A percentile compares a stretch with the other conserved stretches of the same genome.
phyloP scores from a whole-genome alignment of 257 asterid genomes.

The Solanum lycopersicoides region DNA sequence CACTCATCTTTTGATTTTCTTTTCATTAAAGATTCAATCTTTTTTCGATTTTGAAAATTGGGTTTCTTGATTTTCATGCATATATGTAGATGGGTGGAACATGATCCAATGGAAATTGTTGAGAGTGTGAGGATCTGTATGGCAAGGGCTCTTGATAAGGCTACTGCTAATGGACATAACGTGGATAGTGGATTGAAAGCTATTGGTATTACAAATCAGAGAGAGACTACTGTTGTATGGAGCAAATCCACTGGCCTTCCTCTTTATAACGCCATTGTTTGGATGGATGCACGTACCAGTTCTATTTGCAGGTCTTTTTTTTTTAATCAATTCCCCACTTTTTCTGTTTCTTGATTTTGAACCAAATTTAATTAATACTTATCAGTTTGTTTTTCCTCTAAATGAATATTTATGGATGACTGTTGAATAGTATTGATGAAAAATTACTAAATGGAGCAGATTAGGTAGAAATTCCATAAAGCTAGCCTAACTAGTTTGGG shows the following conservation, averaged over 20 bases:
- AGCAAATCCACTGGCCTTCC: slow-evolving; percentile 91
- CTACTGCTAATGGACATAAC: slow-evolving; percentile 77
- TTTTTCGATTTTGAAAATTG: neutral
- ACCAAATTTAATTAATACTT: neutral
- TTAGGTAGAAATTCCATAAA: neutral
- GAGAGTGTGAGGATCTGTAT: slow-evolving; percentile 73
- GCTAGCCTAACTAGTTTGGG: neutral
- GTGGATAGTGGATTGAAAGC: slow-evolving; percentile 80
- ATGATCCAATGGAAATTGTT: slow-evolving; percentile 88
- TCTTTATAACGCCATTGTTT: slow-evolving; percentile 88
- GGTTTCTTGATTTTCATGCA: neutral
- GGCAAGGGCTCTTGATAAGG: slow-evolving; percentile 79
- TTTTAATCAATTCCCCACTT: neutral
- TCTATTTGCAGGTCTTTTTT: slow-evolving; percentile 69
- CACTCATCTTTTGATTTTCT: neutral
- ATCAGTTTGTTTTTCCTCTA: neutral
- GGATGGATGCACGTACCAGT: slow-evolving; percentile 97
- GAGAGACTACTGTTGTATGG: slow-evolving; percentile 95
- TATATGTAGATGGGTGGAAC: slow-evolving; percentile 84
- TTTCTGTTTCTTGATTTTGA: neutral
- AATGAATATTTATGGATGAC: neutral
- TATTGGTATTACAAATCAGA: slow-evolving; percentile 93
- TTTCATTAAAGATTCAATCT: neutral
- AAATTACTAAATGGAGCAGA: neutral
- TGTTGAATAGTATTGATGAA: neutral